Evolutionary conservation across 2,329 filamentous ascomycete species (phyloP).

Genomic region (Aspergillus calidoustus): DNA sequence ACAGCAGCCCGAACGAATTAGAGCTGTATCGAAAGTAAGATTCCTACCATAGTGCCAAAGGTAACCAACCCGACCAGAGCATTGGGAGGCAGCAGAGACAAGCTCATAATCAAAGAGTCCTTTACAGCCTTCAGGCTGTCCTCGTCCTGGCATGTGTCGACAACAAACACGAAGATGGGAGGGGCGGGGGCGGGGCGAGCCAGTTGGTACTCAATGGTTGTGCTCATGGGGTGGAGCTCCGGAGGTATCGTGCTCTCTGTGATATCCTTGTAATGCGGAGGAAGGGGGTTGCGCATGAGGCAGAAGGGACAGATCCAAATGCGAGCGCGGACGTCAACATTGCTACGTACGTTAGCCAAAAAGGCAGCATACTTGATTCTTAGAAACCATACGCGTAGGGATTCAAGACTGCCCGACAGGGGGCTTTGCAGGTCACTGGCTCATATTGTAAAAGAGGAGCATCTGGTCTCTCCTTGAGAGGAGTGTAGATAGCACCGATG

Average conservation of each 20-base stretch:
- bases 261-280: constrained; percentile 72
- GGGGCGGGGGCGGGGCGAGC: constrained; percentile 65
- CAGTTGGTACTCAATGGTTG: constrained; percentile 69
- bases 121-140: constrained; percentile 69
- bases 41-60: constrained; percentile 81
- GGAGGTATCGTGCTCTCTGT: constrained; percentile 68
- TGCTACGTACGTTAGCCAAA: constrained; percentile 48
- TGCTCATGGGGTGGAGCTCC: constrained; percentile 67
- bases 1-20: constrained; percentile 16
- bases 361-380: constrained; percentile 14
- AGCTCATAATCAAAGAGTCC: constrained; percentile 69
- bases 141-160: constrained; percentile 71
- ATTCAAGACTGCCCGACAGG: constrained; percentile 93
- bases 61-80: constrained; percentile 69
- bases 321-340: constrained; percentile 68
- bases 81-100: constrained; percentile 66
- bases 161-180: constrained; percentile 71
- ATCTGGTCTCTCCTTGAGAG: constrained; percentile 88
- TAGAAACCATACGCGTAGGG: constrained; percentile 78
- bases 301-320: constrained; percentile 74
- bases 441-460: constrained; percentile 92
- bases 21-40: background rate
- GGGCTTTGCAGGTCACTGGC: constrained; percentile 93
- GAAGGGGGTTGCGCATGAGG: constrained; percentile 67
- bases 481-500: constrained; percentile 94